These are phyloP conservation scores for Gracilaria gracilis DNA, from an alignment of 23 red algal genomes.

Conservation along the genomic window DNA sequence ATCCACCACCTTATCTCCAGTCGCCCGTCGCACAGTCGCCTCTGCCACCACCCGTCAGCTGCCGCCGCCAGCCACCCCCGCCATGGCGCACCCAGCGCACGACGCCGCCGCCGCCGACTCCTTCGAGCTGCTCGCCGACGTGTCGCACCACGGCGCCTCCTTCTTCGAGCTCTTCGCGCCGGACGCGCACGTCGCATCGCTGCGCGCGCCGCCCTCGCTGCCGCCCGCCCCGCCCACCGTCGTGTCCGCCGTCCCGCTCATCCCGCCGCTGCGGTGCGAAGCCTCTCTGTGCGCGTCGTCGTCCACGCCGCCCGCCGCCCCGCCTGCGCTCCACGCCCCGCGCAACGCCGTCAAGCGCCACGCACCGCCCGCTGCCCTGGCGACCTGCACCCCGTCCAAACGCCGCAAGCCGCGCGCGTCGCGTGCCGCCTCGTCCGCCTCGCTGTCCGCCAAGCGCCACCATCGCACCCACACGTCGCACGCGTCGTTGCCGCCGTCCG, in stretches of 20 bases:
- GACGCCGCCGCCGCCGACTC: conserved; percentile 24
- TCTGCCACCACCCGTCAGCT: too few relatives aligned
- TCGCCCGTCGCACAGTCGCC: too few relatives aligned
- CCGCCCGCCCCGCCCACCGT: not conserved
- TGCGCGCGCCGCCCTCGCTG: not conserved
- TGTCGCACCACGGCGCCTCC: conserved; percentile 60
- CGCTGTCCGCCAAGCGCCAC: conserved; percentile 10
- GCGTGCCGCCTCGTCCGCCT: not conserved
- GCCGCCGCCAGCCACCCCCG: not conserved
- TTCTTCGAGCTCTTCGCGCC: conserved; percentile 48
- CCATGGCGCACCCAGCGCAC: conserved; percentile 29
- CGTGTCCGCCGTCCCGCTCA: not conserved
- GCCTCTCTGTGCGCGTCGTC: not conserved
- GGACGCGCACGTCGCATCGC: not conserved
- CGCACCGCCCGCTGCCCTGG: not conserved
- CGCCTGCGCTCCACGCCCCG: not conserved
- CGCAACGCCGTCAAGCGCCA: not conserved
- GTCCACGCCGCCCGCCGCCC: not conserved
- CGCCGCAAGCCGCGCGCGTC: conserved; percentile 14
- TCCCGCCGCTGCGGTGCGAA: too few relatives aligned
- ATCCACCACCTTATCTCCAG: too few relatives aligned
- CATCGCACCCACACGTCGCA: not conserved
- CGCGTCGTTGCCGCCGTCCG: not conserved
- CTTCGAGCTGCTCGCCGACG: conserved; percentile 53
- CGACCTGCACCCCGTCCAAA: not conserved